A percentile compares a stretch with the other conserved stretches of the same genome.
These are phyloP conservation scores for Colletotrichum sp. DNA, from an alignment of 2,329 filamentous ascomycete species.

Conservation along the genomic window DNA sequence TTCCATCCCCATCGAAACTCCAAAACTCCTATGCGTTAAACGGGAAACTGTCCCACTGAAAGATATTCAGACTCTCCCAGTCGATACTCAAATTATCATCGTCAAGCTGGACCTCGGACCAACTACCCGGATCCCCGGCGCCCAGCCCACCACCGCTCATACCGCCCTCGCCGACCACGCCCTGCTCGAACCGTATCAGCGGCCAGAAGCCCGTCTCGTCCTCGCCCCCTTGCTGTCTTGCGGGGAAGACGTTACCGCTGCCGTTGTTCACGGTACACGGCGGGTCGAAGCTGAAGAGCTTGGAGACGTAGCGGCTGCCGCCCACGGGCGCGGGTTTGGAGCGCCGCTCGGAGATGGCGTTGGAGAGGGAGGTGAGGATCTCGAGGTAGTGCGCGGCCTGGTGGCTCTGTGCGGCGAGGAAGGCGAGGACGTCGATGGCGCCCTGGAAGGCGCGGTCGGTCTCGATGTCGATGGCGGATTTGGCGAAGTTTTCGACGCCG, in stretches of 20 bases:
- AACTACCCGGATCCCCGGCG: not conserved
- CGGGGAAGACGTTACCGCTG: too few relatives aligned
- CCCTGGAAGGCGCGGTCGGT: conserved; percentile 53
- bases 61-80: not conserved
- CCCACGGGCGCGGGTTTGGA: conserved; percentile 23
- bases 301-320: conserved; percentile 30
- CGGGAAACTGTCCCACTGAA: not conserved
- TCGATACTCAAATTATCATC: not conserved
- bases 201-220: not conserved
- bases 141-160: not conserved
- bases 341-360: conserved; percentile 47
- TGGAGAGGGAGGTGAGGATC: conserved; percentile 52
- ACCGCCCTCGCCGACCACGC: not conserved
- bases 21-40: not conserved
- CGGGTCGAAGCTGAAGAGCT: conserved; percentile 25
- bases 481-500: conserved; percentile 60
- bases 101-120: not conserved
- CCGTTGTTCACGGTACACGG: not conserved
- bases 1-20: not conserved
- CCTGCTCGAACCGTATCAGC: not conserved
- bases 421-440: conserved; percentile 53
- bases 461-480: conserved; percentile 46
- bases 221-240: not conserved
- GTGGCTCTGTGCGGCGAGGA: conserved; percentile 32
- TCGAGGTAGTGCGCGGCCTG: conserved; percentile 63